Evolutionary conservation across 75 land plant genomes (phyloP), one percentile per base, ranked within the genome.

Genomic region (Pseudotsuga menziesii): DNA sequence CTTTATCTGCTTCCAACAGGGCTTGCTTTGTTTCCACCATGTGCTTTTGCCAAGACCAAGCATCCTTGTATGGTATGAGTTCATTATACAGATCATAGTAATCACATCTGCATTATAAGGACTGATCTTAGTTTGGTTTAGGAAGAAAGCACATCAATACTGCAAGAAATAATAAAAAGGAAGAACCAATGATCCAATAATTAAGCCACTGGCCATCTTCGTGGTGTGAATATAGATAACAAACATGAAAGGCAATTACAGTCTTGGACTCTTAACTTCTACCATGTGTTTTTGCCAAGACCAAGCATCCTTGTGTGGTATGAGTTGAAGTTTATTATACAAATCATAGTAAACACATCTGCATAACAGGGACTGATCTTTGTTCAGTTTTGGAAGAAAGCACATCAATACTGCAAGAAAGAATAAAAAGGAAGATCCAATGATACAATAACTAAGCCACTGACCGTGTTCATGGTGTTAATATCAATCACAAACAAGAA

Each of bases 11-110:
- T n/a, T 73, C 82, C 32, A 79, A 76, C 80, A 88, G 67, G 19
- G 62, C 70, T 11, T 77, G 81, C 74, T 77, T 82, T 56, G 77
- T 83, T 25, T 77, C 72, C 8, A 97, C 90, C 39, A 86, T 67
- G 0, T 61, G 41, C 57, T 96, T 93, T 78, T 96, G 98, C 97
- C 94, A 96, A 4, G 76, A 81, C 97, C 94, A 93, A 36, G 98
- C 92, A 20, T 87, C 80, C 16, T 54, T 71, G 71, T 96, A 93
- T 1, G 97, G 92, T 69, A 96, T 77, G 15, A 87, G 79, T 56
- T 90, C 79, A 9, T 84, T 75, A 64, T 86, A 77, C 39, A 90
- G 80, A 80, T 96, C 94, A 81, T 85, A 89, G 69, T 79, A 93
- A 32, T 89, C 86, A 74, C 97, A 96, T 77, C 93, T 94, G 82